These are phyloP conservation scores for Phlebiopsis flavidoalba DNA, from an alignment of 768 basidiomycete species.

Conservation along the genomic window DNA sequence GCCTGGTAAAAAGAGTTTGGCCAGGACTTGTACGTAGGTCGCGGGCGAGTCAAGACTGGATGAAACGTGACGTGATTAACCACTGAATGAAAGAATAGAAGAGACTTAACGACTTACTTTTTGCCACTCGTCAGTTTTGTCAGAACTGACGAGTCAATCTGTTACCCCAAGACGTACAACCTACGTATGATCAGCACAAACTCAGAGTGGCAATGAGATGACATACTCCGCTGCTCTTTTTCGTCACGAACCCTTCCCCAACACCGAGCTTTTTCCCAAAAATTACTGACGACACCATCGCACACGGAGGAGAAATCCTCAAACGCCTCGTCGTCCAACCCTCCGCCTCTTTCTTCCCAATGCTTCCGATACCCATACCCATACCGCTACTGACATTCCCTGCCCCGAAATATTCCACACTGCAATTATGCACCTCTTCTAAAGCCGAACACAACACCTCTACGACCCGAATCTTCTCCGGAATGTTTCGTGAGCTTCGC, in stretches of 20 bases:
- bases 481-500: constrained; percentile 76
- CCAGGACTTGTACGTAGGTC: constrained; percentile 72
- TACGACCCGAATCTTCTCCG: constrained; percentile 84
- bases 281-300: constrained; percentile 73
- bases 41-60: constrained; percentile 83
- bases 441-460: constrained; percentile 73
- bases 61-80: constrained; percentile 4
- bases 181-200: constrained; percentile 20
- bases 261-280: constrained; percentile 87
- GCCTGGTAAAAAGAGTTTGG: constrained; percentile 66
- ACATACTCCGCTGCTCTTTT: constrained; percentile 64
- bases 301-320: constrained; percentile 79
- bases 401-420: constrained; percentile 71
- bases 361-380: constrained; percentile 69
- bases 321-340: constrained; percentile 69
- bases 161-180: constrained; percentile 64
- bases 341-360: constrained; percentile 75
- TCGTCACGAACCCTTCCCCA: constrained; percentile 80
- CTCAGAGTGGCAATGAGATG: background rate
- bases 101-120: constrained; percentile 48
- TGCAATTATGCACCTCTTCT: constrained; percentile 70
- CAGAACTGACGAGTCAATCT: constrained; percentile 70
- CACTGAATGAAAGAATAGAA: background rate
- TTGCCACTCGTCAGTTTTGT: constrained; percentile 87
- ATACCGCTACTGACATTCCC: constrained; percentile 74